These are phyloP conservation scores for Orychophragmus violaceus DNA, from an alignment of 345 rosid genomes.

Conservation along the genomic window DNA sequence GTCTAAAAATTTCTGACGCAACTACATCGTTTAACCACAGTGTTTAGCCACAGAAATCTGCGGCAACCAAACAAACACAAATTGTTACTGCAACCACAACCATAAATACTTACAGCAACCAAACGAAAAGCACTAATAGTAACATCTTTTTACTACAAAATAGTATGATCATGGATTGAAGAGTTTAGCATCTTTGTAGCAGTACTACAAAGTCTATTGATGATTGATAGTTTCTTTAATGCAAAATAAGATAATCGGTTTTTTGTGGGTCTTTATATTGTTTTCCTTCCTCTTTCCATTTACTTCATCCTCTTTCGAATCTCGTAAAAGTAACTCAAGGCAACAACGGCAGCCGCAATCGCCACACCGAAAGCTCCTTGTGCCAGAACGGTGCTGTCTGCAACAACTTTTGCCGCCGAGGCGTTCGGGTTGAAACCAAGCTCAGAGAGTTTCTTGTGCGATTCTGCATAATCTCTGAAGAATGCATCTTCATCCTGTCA, in stretches of 20 bases:
- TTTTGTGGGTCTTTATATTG: too few relatives aligned
- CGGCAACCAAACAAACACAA: too few relatives aligned
- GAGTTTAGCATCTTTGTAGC: neutral
- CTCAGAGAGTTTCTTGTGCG: conserved; percentile 91
- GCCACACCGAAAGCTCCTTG: conserved; percentile 81
- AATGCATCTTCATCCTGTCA: conserved; percentile 84
- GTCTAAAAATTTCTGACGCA: too few relatives aligned
- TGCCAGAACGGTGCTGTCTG: conserved; percentile 54
- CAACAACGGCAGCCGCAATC: conserved; percentile 77
- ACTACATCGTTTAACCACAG: too few relatives aligned
- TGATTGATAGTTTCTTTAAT: neutral
- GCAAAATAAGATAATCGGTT: neutral
- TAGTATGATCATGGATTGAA: conserved; percentile 1
- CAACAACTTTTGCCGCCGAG: conserved; percentile 35
- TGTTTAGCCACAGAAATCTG: too few relatives aligned
- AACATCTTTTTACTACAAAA: conserved; percentile 1
- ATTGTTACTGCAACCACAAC: too few relatives aligned
- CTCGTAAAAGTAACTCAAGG: conserved; percentile 74
- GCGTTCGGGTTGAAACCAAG: conserved; percentile 57
- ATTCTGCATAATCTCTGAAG: conserved; percentile 63
- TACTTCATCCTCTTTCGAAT: conserved; percentile 62
- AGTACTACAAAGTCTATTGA: neutral
- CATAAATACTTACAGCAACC: too few relatives aligned
- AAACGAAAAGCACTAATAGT: too few relatives aligned
- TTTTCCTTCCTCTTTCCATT: neutral